Conservation (phyloP, 1,284 basidiomycete genomes). For the Phellopilus nigrolimitatus region DNA sequence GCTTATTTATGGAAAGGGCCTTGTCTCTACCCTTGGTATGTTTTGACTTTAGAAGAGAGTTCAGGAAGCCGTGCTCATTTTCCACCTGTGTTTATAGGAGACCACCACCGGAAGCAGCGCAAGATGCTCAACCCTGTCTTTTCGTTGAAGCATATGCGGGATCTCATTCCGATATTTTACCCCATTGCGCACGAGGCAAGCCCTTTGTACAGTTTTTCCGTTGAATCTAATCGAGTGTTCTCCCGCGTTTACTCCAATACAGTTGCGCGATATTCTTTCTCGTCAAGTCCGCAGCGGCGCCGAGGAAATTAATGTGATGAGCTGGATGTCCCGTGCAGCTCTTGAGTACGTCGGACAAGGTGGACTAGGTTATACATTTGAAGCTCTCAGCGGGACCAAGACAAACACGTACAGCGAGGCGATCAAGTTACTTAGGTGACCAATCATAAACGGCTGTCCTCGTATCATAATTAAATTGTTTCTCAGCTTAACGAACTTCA, state of each 20-base stretch:
- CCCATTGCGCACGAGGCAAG: conserved; percentile 26
- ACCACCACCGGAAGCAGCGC: conserved; percentile 26
- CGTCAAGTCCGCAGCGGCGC: conserved; percentile 20
- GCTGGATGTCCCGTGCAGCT: conserved; percentile 32
- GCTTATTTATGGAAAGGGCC: conserved; percentile 21
- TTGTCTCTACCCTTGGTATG: conserved; percentile 24
- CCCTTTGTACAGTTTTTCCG: conserved; percentile 20
- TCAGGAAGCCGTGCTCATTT: conserved; percentile 8
- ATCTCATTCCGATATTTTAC: conserved; percentile 28
- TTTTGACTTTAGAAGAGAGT: not conserved
- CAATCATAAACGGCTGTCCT: not conserved
- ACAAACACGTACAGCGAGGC: conserved; percentile 27
- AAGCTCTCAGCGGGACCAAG: conserved; percentile 26
- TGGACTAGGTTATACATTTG: conserved; percentile 34
- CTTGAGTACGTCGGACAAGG: conserved; percentile 35
- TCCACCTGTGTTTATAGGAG: conserved; percentile 19
- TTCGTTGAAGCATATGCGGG: conserved; percentile 28
- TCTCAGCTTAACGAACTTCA: conserved; percentile 1
- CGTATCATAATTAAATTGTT: not conserved
- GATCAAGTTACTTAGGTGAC: conserved; percentile 29
- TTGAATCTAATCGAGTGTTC: conserved; percentile 24
- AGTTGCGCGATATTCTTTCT: conserved; percentile 25
- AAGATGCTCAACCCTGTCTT: conserved; percentile 31
- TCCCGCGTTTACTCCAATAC: not conserved
- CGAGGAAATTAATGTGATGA: conserved; percentile 29